Conservation (phyloP, 192 early-diverging fungal species). For the Backusella luteola region DNA sequence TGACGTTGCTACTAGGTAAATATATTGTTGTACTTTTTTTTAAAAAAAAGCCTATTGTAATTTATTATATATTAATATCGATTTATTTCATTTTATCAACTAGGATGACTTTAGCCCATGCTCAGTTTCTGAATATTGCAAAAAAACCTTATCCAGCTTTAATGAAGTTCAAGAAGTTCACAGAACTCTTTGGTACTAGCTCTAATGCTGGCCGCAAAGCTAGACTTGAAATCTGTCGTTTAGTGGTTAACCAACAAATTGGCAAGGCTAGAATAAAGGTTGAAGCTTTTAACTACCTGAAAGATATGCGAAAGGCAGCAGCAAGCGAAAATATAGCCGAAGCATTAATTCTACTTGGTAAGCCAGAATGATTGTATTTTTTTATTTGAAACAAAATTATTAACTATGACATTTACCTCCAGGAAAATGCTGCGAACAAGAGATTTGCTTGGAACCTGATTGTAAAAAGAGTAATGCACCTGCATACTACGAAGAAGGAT, state of each 20-base stretch:
- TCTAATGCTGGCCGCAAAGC: background rate
- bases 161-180: background rate
- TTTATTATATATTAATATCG: background rate
- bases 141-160: background rate
- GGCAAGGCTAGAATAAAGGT: background rate
- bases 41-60: background rate
- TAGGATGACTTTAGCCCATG: slow-evolving; percentile 4
- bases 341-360: background rate
- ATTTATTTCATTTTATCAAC: background rate
- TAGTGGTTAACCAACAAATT: background rate
- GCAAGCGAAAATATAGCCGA: background rate
- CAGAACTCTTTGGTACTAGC: too few relatives aligned
- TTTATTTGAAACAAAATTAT: background rate
- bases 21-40: background rate
- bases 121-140: background rate
- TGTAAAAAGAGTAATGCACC: background rate
- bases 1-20: background rate
- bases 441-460: background rate
- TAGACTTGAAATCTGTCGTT: background rate
- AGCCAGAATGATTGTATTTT: background rate
- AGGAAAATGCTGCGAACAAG: background rate
- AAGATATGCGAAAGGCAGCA: background rate
- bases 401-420: background rate
- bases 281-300: background rate
- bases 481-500: background rate